Percentiles rank a stretch among this genome's conserved stretches.
Conservation (phyloP, 768 basidiomycete species). For the Astraeus odoratus region DNA sequence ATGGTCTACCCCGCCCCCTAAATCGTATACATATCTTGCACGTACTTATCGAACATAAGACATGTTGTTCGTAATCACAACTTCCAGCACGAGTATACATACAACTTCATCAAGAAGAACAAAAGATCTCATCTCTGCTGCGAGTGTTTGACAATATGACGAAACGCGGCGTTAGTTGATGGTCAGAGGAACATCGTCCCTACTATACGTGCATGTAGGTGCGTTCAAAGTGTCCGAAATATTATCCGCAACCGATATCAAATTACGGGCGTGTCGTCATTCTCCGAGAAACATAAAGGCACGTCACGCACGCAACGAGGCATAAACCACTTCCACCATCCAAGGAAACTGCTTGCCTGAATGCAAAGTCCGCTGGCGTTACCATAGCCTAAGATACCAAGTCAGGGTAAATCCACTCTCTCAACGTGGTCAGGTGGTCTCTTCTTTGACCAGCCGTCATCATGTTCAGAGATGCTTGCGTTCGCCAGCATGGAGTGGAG, state of each 20-base stretch:
- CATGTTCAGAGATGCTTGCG: conserved; percentile 7
- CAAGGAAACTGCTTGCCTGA: conserved; percentile 3
- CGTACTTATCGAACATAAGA: background rate
- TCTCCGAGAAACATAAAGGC: background rate
- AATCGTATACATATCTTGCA: background rate
- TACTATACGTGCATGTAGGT: background rate
- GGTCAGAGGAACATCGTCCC: background rate
- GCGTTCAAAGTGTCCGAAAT: background rate
- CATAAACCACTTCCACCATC: conserved; percentile 1
- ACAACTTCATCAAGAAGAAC: background rate
- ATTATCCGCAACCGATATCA: background rate
- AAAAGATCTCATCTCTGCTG: conserved; percentile 1
- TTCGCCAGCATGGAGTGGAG: conserved; percentile 17
- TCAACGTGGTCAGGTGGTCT: conserved; percentile 11
- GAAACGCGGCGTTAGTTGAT: background rate
- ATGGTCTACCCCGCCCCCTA: background rate
- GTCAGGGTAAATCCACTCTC: conserved; percentile 6
- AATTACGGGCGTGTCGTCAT: background rate
- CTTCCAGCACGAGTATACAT: background rate
- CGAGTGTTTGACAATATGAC: background rate
- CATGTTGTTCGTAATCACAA: background rate
- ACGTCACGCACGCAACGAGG: conserved; percentile 10
- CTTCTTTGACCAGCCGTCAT: conserved; percentile 7
- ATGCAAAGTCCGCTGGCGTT: conserved; percentile 13
- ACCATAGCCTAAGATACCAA: conserved; percentile 5